Base-by-base conservation (phyloP, 176 grass and related monocot species). In the Carex scoparia region DNA sequence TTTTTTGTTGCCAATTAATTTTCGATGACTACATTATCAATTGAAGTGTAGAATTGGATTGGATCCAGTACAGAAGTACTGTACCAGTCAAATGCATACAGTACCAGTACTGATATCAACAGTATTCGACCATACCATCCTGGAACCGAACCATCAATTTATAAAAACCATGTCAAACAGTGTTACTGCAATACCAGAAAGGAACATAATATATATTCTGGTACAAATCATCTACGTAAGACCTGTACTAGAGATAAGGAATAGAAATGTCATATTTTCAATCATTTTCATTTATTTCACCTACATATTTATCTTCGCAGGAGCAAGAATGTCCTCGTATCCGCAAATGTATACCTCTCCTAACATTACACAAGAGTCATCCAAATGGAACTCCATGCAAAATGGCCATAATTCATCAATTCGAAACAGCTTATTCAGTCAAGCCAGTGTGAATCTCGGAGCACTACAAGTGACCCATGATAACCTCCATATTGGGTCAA, bases 311-410 rank as follows among this genome's bases (percentile, higher is more conserved):
- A 53, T 83, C 49, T 83, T 83, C 15, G 37, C 64, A 83, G 81
- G 62, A 27, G 42, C 81, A 83, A 83, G 81, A 83, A 16, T 67
- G 63, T 8, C 63, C 56, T 83, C 81, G 9, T 83, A 83, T 10
- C 62, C 12, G 42, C 81, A 83, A 83, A 69, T 69, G 15, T 83
- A 69, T n/a, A 15, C 63, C n/a, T 65, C 81, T 33, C 2, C 65
- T 54, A 67, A 69, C 63, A 67, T 67, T 33, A 69, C 61, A 69
- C 35, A 64, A 69, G 62, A 83, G 81, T 31, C 81, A 9, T 13
- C 48, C 16, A 83, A 67, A 69, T 67, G 61, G 81, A 67, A 33
- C 42, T 53, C 61, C 6, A 44, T 67, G 42, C 62, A 44, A 83
- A 69, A 83, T 51, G 81, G 69, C 62, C 63, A 83, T 40, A 40